A percentile compares a stretch with the other conserved stretches of the same genome.
These are phyloP conservation scores for Logfia minima DNA, from an alignment of 129 eudicot species.

Conservation along the genomic window DNA sequence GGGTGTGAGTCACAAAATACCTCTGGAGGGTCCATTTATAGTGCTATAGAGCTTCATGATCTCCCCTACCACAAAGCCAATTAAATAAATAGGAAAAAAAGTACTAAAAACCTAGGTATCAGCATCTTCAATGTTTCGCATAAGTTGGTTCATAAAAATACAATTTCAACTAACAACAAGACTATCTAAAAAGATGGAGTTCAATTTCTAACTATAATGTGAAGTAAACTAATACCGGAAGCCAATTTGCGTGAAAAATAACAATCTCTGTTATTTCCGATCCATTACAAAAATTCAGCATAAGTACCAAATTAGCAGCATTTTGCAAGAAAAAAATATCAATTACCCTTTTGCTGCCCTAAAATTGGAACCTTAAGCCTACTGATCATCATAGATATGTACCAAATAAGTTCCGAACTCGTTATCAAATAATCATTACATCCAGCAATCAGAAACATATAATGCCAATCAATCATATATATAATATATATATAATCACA, in stretches of 20 bases:
- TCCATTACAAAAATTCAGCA: no score
- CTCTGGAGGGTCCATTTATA: no score
- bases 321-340: no score
- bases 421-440: neutral
- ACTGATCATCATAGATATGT: neutral
- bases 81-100: neutral
- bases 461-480: conserved; percentile 4
- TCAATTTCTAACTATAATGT: neutral
- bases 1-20: no score
- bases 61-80: neutral
- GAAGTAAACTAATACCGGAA: no score
- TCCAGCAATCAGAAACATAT: neutral
- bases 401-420: conserved; percentile 3
- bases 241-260: no score
- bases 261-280: no score
- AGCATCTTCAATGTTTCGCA: neutral
- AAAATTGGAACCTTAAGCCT: conserved; percentile 5
- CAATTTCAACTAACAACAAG: neutral
- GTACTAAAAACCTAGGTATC: neutral
- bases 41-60: no score
- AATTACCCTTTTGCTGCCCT: no score
- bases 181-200: neutral
- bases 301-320: no score
- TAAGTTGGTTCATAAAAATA: neutral
- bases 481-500: neutral